Base-by-base conservation (phyloP, 352 stramenopile genomes). In the Phytophthora quininea region DNA sequence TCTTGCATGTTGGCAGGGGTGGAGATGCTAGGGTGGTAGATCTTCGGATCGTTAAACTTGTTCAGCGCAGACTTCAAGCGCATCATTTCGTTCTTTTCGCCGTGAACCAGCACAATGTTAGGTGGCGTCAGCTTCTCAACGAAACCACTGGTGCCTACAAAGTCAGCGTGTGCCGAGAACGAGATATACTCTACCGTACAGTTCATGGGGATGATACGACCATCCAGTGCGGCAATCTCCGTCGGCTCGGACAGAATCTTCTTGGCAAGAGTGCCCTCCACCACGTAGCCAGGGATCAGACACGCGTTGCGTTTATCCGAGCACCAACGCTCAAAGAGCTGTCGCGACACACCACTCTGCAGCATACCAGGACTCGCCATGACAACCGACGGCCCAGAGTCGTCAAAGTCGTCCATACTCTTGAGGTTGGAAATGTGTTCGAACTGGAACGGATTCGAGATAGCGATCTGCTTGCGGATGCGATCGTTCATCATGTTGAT, bases 401-500 rank as follows among this genome's bases (percentile, higher is more conserved):
- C 97, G 67, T 98, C 94, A 78, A 99, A 99, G 50, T 96, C 94
- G 55, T 99, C 95, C 76, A 99, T 96, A 27, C 84, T 96, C 77
- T 98, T 98, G 12, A 99, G 75, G 71, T 99, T 99, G 42, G 93
- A 96, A 66, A 99, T 99, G 73, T 98, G 91, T 35, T 96, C 80
- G 69, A 99, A 99, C 45, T 95, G 86, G 75, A 99, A 99, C 24
- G 97, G 97, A 78, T 99, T 99, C 47, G 88, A 96, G 42, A 99
- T 93, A 54, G 98, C 96, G 80, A 99, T 99, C 77, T 99, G 96
- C 71, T 97, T 96, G 50, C 90, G 88, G 48, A 97, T 99, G 59
- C 98, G 89, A 7, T 97, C 90, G 82, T 99, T 99, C 98, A 99
- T 99, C 96, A 99, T 99, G 75, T 99, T 99, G 58, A 99, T 98